These are phyloP conservation scores for Drechmeria coniospora DNA, from an alignment of 2,329 filamentous ascomycete genomes.

Conservation along the genomic window DNA sequence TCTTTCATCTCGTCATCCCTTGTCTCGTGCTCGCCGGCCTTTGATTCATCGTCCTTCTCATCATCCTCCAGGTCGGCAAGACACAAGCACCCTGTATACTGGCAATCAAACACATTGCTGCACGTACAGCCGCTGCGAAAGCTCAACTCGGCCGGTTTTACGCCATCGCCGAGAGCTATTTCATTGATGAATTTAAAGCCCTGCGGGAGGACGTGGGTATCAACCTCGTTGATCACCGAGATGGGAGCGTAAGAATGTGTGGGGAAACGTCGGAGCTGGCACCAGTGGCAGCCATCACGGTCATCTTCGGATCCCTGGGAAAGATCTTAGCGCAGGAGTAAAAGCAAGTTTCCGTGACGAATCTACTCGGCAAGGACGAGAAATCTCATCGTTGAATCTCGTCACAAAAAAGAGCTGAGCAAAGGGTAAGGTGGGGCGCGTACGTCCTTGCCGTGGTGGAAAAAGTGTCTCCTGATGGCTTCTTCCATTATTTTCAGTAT, in stretches of 20 bases:
- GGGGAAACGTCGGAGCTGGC: constrained; percentile 40
- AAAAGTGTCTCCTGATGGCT: constrained; percentile 32
- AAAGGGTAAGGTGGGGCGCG: no score
- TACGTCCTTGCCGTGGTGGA: constrained; percentile 26
- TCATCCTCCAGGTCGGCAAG: constrained; percentile 45
- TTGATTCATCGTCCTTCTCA: constrained; percentile 33
- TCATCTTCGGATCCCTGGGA: constrained; percentile 21
- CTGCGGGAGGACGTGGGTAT: constrained; percentile 38
- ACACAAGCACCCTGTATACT: constrained; percentile 53
- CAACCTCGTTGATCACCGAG: constrained; percentile 48
- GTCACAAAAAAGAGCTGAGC: no score
- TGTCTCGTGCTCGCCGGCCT: no score
- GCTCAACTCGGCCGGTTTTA: constrained; percentile 41
- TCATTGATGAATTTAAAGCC: constrained; percentile 55
- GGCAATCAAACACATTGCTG: constrained; percentile 43
- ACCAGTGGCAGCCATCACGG: constrained; percentile 39
- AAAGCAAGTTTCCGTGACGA: background rate
- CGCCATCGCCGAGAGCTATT: constrained; percentile 42
- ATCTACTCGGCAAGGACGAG: background rate
- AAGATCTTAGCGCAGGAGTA: background rate
- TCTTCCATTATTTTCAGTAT: no score
- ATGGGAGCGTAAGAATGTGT: constrained; percentile 36
- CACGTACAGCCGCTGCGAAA: constrained; percentile 60
- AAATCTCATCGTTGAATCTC: no score
- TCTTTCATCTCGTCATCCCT: no score